Evolutionary conservation across 345 rosid species (phyloP), one percentile per base, ranked within the genome.

Genomic region (Nephelium lappaceum): DNA sequence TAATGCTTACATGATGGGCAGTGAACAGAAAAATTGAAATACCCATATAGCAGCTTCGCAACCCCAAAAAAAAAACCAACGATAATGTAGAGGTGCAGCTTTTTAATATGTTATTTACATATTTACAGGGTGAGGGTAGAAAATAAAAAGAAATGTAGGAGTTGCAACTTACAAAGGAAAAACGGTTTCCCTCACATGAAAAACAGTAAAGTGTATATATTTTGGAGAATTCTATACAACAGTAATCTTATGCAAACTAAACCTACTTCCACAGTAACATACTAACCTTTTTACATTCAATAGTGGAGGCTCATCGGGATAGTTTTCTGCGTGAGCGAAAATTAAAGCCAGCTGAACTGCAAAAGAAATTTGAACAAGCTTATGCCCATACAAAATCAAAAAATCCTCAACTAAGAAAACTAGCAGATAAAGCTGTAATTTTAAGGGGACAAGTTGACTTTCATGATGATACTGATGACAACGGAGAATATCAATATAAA

Each of bases 301-400:
- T 74, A 93, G 95, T 5, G 99, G 99, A 73, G 89, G 88, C 75
- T 93, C 98, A 66, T 94, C 99, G 0, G 99, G 99, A 79, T 96
- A 96, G 61, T 87, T 89, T 82, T 91, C 93, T 16, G 98, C 89
- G 89, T 96, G 99, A 0, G 97, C 84, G 85, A 96, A 96, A 86
- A 94, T 79, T 85, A 96, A 88, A 83, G 86, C 99, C 63, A 96
- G 87, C 88, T 86, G 84, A 89, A 90, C 99, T 96, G 98, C 87
- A 94, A 81, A 60, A 77, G 69, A 77, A 61, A 71, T 74, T 78
- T 45, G 38, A 61, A 79, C 73, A 86, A 65, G 66, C 62, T 75
- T 62, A 72, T 5, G 7, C 65, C 70, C 51, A 70, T 36, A 39
- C 43, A 6, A 60, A 73, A 67, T 57, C 63, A 45, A 27, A 78